Percentiles rank a stretch among this genome's conserved stretches.
Evolutionary conservation across 805 yeast species (phyloP).

Genomic region (Limtongia smithiae): DNA sequence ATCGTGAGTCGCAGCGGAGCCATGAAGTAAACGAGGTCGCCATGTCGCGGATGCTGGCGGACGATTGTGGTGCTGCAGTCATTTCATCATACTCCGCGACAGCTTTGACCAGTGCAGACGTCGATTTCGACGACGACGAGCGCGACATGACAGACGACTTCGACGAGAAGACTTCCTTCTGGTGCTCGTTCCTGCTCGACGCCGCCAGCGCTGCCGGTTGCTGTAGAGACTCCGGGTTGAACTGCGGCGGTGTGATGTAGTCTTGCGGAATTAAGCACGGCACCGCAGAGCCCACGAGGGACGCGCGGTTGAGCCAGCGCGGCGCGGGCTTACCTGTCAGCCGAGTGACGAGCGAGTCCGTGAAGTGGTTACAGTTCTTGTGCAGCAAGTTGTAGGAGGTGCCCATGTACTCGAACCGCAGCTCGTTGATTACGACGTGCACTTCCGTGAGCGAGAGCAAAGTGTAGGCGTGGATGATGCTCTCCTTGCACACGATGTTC

Average conservation of each 20-base stretch:
- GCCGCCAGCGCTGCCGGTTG: not conserved
- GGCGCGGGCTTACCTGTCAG: slow-evolving; percentile 21
- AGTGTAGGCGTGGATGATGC: slow-evolving; percentile 22
- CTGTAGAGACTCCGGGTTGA: not conserved
- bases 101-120: not conserved
- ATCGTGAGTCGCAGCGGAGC: not conserved
- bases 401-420: slow-evolving; percentile 24
- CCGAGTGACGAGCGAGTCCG: slow-evolving; percentile 17
- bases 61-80: not conserved
- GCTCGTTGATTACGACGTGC: slow-evolving; percentile 22
- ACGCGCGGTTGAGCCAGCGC: slow-evolving; percentile 27
- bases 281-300: slow-evolving; percentile 18
- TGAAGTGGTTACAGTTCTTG: slow-evolving; percentile 28
- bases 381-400: slow-evolving; percentile 26
- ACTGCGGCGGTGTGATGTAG: slow-evolving; percentile 17
- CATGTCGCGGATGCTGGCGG: not conserved
- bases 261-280: slow-evolving; percentile 25
- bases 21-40: not conserved
- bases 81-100: slow-evolving; percentile 4
- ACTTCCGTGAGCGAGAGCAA: slow-evolving; percentile 24
- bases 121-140: too few species aligned
- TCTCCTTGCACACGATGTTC: slow-evolving; percentile 17
- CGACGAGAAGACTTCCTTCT: too few species aligned
- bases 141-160: too few species aligned
- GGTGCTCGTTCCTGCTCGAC: not conserved